Conservation (phyloP, 2,329 filamentous ascomycete species). For the Apiospora koreana region DNA sequence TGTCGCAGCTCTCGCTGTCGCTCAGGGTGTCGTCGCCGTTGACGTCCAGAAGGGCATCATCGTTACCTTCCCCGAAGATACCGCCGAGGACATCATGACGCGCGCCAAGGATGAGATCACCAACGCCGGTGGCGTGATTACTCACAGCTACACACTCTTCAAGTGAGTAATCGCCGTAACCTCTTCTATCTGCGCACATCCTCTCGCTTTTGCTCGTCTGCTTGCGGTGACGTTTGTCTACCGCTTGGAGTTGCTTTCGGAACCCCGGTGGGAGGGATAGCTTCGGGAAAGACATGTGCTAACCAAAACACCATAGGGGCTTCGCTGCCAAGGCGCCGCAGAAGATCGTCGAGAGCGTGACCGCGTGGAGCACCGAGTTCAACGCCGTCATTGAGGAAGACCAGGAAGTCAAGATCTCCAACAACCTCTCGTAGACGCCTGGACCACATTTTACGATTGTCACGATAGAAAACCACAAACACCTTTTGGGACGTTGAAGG, state of each 20-base stretch:
- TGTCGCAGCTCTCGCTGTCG: conserved; percentile 56
- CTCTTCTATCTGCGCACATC: not conserved
- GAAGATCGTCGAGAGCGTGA: conserved; percentile 67
- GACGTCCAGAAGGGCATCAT: conserved; percentile 74
- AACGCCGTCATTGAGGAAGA: conserved; percentile 76
- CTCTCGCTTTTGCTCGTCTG: not conserved
- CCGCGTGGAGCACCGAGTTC: conserved; percentile 57
- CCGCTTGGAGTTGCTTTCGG: not conserved
- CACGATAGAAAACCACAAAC: not conserved
- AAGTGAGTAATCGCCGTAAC: conserved; percentile 52
- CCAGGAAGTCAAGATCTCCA: conserved; percentile 57
- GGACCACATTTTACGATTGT: not conserved
- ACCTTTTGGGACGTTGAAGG: not conserved
- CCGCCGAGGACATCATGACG: conserved; percentile 66
- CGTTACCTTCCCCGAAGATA: conserved; percentile 72
- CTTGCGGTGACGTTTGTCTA: not conserved
- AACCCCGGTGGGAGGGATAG: not conserved
- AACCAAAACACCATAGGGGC: conserved; percentile 53
- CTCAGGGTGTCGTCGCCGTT: conserved; percentile 61
- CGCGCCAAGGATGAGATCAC: conserved; percentile 72
- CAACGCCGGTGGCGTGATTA: conserved; percentile 73
- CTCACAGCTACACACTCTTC: conserved; percentile 71
- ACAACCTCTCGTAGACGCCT: conserved; percentile 11
- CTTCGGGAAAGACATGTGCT: conserved; percentile 24
- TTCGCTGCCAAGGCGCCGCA: conserved; percentile 76